A percentile compares a stretch with the other conserved stretches of the same genome.
phyloP scores from a whole-genome alignment of 1,284 basidiomycete genomes.

The Fomitiporia mediterranea region DNA sequence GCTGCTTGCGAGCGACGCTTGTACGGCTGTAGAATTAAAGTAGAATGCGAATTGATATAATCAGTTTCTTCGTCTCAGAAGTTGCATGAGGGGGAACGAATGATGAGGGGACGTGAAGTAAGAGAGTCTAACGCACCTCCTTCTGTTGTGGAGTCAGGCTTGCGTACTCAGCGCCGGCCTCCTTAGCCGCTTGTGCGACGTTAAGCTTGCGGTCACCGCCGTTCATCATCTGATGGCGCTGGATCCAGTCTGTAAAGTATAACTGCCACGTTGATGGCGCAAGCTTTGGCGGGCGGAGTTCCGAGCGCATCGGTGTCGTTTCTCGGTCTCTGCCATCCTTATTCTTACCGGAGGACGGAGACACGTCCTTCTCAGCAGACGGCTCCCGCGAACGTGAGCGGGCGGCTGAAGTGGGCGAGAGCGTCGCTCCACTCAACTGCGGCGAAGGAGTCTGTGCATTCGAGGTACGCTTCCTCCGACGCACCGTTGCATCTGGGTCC shows the following conservation, averaged over 20 bases:
- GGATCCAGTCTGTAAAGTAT: conserved; percentile 95
- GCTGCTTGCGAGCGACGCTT: conserved; percentile 76
- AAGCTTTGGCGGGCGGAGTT: conserved; percentile 84
- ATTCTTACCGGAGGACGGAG: too few species aligned
- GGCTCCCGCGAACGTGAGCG: not conserved
- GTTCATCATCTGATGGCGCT: conserved; percentile 77
- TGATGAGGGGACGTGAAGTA: conserved; percentile 25
- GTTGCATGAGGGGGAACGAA: conserved; percentile 19
- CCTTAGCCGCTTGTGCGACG: conserved; percentile 93
- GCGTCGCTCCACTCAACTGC: not conserved
- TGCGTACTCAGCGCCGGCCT: conserved; percentile 89
- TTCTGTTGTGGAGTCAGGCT: conserved; percentile 75
- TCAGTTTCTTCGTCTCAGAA: not conserved
- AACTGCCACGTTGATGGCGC: conserved; percentile 96
- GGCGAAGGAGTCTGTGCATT: not conserved
- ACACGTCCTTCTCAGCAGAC: conserved; percentile 25
- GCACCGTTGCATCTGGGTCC: conserved; percentile 66
- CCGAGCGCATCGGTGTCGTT: conserved; percentile 55
- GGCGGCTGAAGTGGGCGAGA: conserved; percentile 2
- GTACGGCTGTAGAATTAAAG: conserved; percentile 56
- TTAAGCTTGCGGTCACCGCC: conserved; percentile 68
- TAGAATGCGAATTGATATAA: too few species aligned
- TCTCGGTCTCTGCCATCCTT: conserved; percentile 1
- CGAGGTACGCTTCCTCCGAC: conserved; percentile 53
- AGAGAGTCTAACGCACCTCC: conserved; percentile 44